Base-by-base conservation (phyloP, 805 yeast genomes). In the Jamesozyma jinghongensis region DNA sequence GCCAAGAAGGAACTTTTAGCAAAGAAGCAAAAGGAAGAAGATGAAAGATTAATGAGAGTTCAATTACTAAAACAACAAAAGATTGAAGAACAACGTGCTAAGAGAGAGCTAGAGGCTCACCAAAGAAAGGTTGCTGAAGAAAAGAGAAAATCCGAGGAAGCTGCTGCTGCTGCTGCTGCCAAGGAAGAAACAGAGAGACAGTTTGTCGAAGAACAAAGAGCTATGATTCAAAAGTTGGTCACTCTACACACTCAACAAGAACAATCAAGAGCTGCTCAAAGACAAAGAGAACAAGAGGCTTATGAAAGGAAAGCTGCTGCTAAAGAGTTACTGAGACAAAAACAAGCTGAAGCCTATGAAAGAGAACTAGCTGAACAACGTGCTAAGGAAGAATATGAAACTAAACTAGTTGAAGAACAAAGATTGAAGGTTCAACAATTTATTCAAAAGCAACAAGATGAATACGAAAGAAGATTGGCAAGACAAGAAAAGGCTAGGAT, bases 181-280 rank as follows among this genome's bases (percentile, higher is more conserved):
- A 32, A 20, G 8, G 33, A 29, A 22, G 19, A 33, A 16, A 3
- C 4, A 19, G 36, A 27, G 33, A 38, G 19, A n/a, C 34, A 38
- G 20, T 22, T 34, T n/a, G 36, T 22, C 29, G 26, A 38, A 22
- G 37, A 41, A 29, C 35, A 34, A 40, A 40, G 40, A 38, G 27
- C 20, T 20, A 31, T 17, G 13, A 32, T 19, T 4, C 17, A 37
- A 32, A 34, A 41, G 14, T 14, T 32, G 26, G 5, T 31, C 11
- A 10, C 28, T 26, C 26, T 22, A 7, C 26, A 22, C 10, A 22
- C 26, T 10, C 10, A 22, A 10, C 32, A 29, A 27, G 36, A 32
- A 27, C 38, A 41, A 37, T 26, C 32, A 16, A 32, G 32, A 36
- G 40, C 36, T 19, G 32, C 22, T 18, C 16, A 25, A 31, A 40